These are phyloP conservation scores for Pythium oligandrum DNA, from an alignment of 352 stramenopile genomes.

Conservation along the genomic window DNA sequence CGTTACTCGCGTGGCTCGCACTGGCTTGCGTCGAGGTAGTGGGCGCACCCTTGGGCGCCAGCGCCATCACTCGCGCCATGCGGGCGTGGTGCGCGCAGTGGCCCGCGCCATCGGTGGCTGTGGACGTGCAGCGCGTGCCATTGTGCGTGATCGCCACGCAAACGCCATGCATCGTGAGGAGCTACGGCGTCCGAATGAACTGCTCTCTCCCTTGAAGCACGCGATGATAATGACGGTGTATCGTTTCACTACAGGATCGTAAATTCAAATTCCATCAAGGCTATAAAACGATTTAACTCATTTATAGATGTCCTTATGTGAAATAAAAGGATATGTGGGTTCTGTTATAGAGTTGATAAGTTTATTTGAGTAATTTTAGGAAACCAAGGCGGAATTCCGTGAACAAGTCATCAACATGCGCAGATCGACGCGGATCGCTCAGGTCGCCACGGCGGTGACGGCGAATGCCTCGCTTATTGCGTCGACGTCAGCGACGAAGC, in stretches of 20 bases:
- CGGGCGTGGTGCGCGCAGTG: slow-evolving; percentile 76
- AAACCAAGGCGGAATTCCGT: no score
- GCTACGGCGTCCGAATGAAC: slow-evolving; percentile 36
- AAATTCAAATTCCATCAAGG: no score
- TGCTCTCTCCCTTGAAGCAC: neutral
- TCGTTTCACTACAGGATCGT: no score
- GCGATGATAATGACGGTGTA: no score
- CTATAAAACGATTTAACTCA: no score
- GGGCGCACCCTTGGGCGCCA: slow-evolving; percentile 55
- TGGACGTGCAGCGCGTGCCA: slow-evolving; percentile 54
- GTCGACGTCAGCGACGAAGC: neutral
- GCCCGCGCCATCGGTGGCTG: slow-evolving; percentile 28
- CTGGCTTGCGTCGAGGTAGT: slow-evolving; percentile 3
- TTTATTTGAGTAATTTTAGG: no score
- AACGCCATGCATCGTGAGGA: slow-evolving; percentile 45
- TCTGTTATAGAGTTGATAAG: no score
- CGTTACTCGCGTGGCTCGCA: neutral
- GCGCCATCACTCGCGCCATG: slow-evolving; percentile 73
- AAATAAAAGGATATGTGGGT: no score
- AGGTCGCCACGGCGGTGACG: slow-evolving; percentile 1
- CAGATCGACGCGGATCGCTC: slow-evolving; percentile 12
- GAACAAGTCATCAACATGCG: slow-evolving; percentile 4
- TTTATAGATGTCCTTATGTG: no score
- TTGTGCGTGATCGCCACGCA: slow-evolving; percentile 59
- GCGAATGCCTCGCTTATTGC: slow-evolving; percentile 1